Percentiles rank a stretch among this genome's conserved stretches.
Conservation (phyloP, 75 land plant species). For the Sequoia sempervirens region DNA sequence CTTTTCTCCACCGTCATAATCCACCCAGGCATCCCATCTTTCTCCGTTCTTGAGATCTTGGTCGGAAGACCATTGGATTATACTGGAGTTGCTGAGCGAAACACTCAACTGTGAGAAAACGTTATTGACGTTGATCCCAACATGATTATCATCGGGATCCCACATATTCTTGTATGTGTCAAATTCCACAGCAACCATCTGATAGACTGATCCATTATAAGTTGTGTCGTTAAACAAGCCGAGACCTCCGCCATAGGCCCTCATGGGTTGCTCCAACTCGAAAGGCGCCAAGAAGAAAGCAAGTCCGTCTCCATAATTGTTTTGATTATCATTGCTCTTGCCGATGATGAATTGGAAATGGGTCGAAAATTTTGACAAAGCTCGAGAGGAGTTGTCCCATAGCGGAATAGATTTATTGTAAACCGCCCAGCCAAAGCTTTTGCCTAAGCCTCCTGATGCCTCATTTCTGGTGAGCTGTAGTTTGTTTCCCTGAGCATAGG, state of each 20-base stretch:
- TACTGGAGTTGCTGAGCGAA: too few relatives aligned
- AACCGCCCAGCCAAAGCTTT: neutral
- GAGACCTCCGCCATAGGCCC: neutral
- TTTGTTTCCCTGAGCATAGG: neutral
- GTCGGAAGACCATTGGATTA: too few relatives aligned
- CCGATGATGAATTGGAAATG: neutral
- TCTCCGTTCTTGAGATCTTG: too few relatives aligned
- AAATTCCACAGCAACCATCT: conserved; percentile 37
- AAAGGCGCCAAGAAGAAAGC: neutral
- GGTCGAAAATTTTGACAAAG: neutral
- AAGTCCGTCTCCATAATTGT: conserved; percentile 21
- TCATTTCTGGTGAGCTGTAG: neutral
- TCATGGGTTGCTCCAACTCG: neutral
- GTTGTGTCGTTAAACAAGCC: neutral
- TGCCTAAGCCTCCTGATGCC: neutral
- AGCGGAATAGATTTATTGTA: neutral
- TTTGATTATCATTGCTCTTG: conserved; percentile 20
- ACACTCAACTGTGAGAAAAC: too few relatives aligned
- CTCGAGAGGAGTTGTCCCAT: neutral
- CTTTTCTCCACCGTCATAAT: too few relatives aligned
- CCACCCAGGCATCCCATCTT: too few relatives aligned
- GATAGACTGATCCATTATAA: neutral
- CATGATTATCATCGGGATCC: conserved; percentile 37
- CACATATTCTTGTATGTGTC: conserved; percentile 32
- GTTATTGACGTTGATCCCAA: conserved; percentile 25